A percentile compares a stretch with the other conserved stretches of the same genome.
phyloP scores from a whole-genome alignment of 2,329 filamentous ascomycete genomes.

The Ophiostoma fasciatum region DNA sequence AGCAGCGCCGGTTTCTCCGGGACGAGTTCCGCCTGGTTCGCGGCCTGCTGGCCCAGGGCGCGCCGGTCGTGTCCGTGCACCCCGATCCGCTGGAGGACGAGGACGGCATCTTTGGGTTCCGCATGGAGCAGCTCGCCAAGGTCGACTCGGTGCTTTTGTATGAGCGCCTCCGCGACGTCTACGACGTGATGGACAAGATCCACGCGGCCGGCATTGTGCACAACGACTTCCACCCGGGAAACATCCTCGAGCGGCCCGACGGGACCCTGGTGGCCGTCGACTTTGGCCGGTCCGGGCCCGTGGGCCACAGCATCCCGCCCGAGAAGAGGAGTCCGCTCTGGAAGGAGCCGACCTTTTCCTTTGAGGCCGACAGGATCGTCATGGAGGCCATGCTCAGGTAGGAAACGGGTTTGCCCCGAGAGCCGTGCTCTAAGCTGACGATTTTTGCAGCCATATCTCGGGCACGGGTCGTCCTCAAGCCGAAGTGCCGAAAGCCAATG shows the following conservation, averaged over 20 bases:
- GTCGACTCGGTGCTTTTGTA: not conserved
- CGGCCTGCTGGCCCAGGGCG: not conserved
- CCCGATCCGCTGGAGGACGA: slow-evolving; percentile 1
- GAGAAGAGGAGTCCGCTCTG: not conserved
- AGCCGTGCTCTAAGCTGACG: not conserved
- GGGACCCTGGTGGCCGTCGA: slow-evolving; percentile 1
- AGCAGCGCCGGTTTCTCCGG: not conserved
- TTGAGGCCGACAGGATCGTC: not conserved
- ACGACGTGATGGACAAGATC: not conserved
- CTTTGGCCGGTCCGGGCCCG: slow-evolving; percentile 1
- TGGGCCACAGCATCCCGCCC: not conserved
- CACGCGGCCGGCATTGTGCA: slow-evolving; percentile 2
- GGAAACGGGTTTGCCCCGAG: not conserved
- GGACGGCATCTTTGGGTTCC: not conserved
- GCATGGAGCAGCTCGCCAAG: not conserved
- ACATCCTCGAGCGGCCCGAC: slow-evolving; percentile 3
- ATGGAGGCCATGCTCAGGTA: not conserved
- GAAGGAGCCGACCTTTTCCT: not conserved
- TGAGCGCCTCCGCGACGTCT: not conserved
- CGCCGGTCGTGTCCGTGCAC: not conserved
- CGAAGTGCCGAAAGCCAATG: no score
- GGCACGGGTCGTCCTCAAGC: no score
- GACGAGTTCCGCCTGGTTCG: not conserved
- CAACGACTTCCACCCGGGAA: slow-evolving; percentile 4
- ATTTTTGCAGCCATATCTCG: no score